These are phyloP conservation scores for Tricholoma saponaceum DNA, from an alignment of 768 basidiomycete genomes.

Conservation along the genomic window DNA sequence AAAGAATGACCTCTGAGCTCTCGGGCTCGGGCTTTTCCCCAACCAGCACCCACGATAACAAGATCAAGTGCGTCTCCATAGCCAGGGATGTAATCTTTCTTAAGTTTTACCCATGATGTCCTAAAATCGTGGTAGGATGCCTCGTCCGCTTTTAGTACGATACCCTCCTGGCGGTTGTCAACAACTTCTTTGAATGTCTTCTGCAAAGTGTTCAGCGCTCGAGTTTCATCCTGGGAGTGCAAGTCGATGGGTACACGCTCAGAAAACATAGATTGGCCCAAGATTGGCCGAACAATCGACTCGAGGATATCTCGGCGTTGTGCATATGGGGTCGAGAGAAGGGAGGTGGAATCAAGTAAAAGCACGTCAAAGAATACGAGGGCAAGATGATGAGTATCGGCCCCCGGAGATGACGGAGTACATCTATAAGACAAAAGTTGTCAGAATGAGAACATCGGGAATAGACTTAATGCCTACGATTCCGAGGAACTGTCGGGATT, in stretches of 20 bases:
- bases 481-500: background rate
- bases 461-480: background rate
- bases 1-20: slow-evolving; percentile 61
- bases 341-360: slow-evolving; percentile 54
- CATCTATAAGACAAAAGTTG: slow-evolving; percentile 8
- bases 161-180: slow-evolving; percentile 56
- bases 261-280: slow-evolving; percentile 63
- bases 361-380: slow-evolving; percentile 89
- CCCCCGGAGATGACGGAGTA: slow-evolving; percentile 27
- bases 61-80: slow-evolving; percentile 81
- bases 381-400: slow-evolving; percentile 54
- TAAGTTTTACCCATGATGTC: slow-evolving; percentile 82
- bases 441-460: background rate
- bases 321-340: slow-evolving; percentile 54
- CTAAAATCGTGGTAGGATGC: slow-evolving; percentile 62
- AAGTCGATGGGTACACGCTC: slow-evolving; percentile 48
- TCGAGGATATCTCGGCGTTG: slow-evolving; percentile 62
- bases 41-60: slow-evolving; percentile 69
- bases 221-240: slow-evolving; percentile 4
- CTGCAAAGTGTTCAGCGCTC: slow-evolving; percentile 3
- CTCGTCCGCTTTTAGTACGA: slow-evolving; percentile 74
- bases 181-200: slow-evolving; percentile 45
- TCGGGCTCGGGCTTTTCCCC: slow-evolving; percentile 76
- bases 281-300: slow-evolving; percentile 42
- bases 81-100: slow-evolving; percentile 85